These are phyloP conservation scores for Ilex asprella DNA, from an alignment of 257 asterid genomes.

Conservation along the genomic window DNA sequence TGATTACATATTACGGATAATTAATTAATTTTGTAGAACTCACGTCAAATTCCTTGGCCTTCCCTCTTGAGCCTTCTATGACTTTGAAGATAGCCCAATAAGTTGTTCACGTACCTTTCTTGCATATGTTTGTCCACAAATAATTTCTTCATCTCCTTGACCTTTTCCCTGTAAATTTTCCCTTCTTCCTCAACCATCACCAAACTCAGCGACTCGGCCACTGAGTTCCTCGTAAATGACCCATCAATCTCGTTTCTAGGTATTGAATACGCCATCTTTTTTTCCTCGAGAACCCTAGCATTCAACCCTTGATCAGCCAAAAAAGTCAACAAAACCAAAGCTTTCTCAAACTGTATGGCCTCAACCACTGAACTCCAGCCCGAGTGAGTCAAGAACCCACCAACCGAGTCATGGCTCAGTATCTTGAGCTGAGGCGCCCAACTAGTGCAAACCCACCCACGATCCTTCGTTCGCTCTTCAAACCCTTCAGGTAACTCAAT, in stretches of 20 bases:
- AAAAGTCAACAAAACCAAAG: constrained; percentile 20
- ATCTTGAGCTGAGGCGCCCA: constrained; percentile 35
- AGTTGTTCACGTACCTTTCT: constrained; percentile 11
- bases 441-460: constrained; percentile 21
- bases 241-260: constrained; percentile 26
- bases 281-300: constrained; percentile 19
- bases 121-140: constrained; percentile 15
- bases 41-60: neutral
- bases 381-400: constrained; percentile 30
- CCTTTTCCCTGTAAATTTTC: constrained; percentile 17
- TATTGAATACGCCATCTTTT: constrained; percentile 19
- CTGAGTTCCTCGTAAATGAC: constrained; percentile 17
- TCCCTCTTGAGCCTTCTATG: neutral
- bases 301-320: constrained; percentile 26
- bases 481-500: constrained; percentile 21
- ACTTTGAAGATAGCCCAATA: constrained; percentile 12
- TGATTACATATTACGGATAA: no score
- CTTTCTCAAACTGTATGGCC: constrained; percentile 16
- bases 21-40: no score
- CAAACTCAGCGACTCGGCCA: constrained; percentile 22
- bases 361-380: constrained; percentile 39
- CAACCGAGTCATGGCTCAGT: constrained; percentile 26
- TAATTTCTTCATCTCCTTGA: constrained; percentile 19
- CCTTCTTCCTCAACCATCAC: constrained; percentile 27
- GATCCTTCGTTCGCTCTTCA: constrained; percentile 13